These are phyloP conservation scores for Tieghemiomyces parasiticus DNA, from an alignment of 192 early-diverging fungal species.

Conservation along the genomic window DNA sequence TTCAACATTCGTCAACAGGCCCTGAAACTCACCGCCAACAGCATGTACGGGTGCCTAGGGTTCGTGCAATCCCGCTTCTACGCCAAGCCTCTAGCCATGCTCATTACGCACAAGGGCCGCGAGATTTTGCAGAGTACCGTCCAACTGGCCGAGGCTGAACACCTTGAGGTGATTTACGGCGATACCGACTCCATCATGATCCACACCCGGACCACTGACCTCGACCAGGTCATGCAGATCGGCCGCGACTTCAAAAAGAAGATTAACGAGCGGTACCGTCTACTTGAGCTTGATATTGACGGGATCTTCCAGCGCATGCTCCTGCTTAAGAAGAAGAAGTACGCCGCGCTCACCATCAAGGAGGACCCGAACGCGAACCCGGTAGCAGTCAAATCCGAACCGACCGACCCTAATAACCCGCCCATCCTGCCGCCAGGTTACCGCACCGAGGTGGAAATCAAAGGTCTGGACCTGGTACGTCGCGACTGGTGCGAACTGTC, in stretches of 20 bases:
- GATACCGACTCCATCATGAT: slow-evolving; percentile 99
- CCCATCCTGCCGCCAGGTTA: too few relatives aligned
- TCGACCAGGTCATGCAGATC: slow-evolving; percentile 59
- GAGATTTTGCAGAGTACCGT: slow-evolving; percentile 93
- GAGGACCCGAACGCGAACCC: slow-evolving; percentile 2
- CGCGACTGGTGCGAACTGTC: slow-evolving; percentile 95
- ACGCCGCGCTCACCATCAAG: slow-evolving; percentile 58
- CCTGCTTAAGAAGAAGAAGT: slow-evolving; percentile 96
- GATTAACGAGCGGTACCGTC: slow-evolving; percentile 84
- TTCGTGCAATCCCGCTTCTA: slow-evolving; percentile 87
- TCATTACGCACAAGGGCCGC: slow-evolving; percentile 87
- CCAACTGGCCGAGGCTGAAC: slow-evolving; percentile 57
- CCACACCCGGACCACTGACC: slow-evolving; percentile 58
- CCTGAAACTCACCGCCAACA: slow-evolving; percentile 94
- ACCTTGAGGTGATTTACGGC: slow-evolving; percentile 95
- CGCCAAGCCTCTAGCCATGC: slow-evolving; percentile 93
- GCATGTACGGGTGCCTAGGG: slow-evolving; percentile 98
- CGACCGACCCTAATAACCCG: too few relatives aligned
- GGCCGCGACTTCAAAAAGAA: slow-evolving; percentile 66
- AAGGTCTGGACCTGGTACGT: slow-evolving; percentile 90
- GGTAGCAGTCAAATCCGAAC: neutral
- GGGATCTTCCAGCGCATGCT: slow-evolving; percentile 81
- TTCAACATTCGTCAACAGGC: slow-evolving; percentile 88
- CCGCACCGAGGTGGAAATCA: slow-evolving; percentile 53
- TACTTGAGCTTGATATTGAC: slow-evolving; percentile 96